These are phyloP conservation scores for Astragalus glycyphyllos DNA, from an alignment of 306 rosid species.

Conservation along the genomic window DNA sequence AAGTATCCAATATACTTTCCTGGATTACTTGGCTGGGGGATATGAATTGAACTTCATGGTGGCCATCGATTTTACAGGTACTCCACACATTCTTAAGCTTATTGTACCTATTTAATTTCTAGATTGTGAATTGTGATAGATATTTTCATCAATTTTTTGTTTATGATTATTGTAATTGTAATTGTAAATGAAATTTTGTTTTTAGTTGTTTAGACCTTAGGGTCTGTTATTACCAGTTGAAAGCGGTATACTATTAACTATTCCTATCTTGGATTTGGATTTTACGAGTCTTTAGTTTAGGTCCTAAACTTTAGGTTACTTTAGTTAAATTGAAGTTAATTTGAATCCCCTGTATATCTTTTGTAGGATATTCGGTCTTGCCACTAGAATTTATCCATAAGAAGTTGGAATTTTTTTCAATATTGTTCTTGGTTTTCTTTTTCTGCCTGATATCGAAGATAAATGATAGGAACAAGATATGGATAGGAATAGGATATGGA, in stretches of 20 bases:
- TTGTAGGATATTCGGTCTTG: slow-evolving; percentile 24
- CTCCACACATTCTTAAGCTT: slow-evolving; percentile 27
- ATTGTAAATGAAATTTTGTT: not conserved
- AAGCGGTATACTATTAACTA: slow-evolving; percentile 4
- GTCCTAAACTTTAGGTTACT: slow-evolving; percentile 19
- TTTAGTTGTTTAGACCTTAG: slow-evolving; percentile 9
- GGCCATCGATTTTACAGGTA: slow-evolving; percentile 96
- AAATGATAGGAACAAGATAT: no score
- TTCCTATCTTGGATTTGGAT: slow-evolving; percentile 19
- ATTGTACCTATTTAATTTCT: slow-evolving; percentile 26
- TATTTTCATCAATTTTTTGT: slow-evolving; percentile 16
- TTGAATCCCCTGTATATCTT: not conserved
- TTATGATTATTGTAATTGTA: slow-evolving; percentile 22
- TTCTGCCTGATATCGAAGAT: not conserved
- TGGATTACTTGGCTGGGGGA: slow-evolving; percentile 94
- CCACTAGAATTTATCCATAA: slow-evolving; percentile 24
- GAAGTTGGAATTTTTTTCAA: slow-evolving; percentile 10
- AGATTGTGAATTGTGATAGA: slow-evolving; percentile 31
- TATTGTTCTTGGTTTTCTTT: slow-evolving; percentile 14
- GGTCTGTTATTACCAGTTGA: slow-evolving; percentile 7
- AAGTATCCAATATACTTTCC: slow-evolving; percentile 78
- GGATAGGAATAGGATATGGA: no score
- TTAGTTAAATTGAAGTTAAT: not conserved
- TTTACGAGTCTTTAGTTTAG: slow-evolving; percentile 14
- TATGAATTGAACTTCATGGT: slow-evolving; percentile 95